Evolutionary conservation across 352 stramenopile species (phyloP).

Genomic region (Phytophthora fragariaefolia): DNA sequence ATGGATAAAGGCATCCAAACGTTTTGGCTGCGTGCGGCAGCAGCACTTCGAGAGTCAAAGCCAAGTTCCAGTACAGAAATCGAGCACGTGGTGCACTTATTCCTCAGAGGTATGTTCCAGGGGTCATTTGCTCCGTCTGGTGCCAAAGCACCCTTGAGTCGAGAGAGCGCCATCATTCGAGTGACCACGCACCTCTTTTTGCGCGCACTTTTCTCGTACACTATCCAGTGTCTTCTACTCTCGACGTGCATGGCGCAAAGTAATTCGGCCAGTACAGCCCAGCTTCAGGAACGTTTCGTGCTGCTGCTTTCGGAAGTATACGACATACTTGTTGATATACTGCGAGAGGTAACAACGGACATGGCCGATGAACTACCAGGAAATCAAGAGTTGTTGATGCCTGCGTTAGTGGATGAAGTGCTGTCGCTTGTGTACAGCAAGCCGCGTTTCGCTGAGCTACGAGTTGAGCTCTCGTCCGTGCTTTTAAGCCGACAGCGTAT

Average conservation of each 20-base stretch:
- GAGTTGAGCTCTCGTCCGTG: slow-evolving; percentile 8
- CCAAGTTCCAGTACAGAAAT: not conserved
- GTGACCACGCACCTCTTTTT: slow-evolving; percentile 13
- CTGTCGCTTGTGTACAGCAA: slow-evolving; percentile 35
- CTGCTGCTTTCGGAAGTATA: slow-evolving; percentile 15
- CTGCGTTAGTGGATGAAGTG: slow-evolving; percentile 42
- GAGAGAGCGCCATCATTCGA: slow-evolving; percentile 1
- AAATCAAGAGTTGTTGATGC: slow-evolving; percentile 8
- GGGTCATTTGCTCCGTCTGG: no score
- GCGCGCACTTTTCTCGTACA: slow-evolving; percentile 11
- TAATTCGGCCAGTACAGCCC: not conserved
- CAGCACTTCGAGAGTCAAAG: not conserved
- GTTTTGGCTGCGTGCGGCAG: slow-evolving; percentile 15
- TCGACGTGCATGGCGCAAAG: slow-evolving; percentile 6
- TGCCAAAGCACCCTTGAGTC: not conserved
- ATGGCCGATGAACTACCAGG: not conserved
- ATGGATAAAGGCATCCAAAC: not conserved
- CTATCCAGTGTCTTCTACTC: slow-evolving; percentile 5
- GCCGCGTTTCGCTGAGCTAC: slow-evolving; percentile 19
- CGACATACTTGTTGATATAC: slow-evolving; percentile 8
- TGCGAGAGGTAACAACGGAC: not conserved
- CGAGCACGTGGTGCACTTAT: not conserved
- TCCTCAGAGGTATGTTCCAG: not conserved
- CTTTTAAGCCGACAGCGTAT: slow-evolving; percentile 3
- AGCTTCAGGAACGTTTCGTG: slow-evolving; percentile 14